Conservation (phyloP, 1,284 basidiomycete genomes). For the Cryptococcus jaspeensis region DNA sequence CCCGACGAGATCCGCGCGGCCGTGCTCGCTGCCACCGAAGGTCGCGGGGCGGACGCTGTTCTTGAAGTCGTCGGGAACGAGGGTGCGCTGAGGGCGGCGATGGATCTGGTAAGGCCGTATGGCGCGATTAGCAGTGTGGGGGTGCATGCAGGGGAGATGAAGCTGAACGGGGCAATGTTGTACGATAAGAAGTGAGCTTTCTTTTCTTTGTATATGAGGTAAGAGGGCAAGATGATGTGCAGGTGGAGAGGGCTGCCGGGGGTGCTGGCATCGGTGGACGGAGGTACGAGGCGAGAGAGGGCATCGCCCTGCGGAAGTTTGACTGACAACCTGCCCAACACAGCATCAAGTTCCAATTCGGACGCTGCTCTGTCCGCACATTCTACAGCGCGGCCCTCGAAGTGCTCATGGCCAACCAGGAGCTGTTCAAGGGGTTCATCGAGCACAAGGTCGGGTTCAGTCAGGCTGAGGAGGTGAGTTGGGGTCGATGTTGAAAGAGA, state of each 20-base stretch:
- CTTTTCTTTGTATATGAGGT: neutral
- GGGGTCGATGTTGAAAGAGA: neutral
- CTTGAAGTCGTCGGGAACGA: conserved; percentile 75
- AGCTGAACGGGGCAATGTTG: conserved; percentile 55
- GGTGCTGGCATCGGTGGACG: neutral
- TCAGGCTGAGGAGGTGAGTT: conserved; percentile 41
- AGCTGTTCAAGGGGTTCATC: conserved; percentile 45
- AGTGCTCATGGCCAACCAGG: conserved; percentile 55
- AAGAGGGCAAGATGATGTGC: neutral
- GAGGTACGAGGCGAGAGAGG: neutral
- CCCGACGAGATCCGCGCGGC: conserved; percentile 28
- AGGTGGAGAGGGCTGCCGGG: neutral
- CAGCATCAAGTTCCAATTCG: conserved; percentile 52
- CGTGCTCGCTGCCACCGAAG: conserved; percentile 37
- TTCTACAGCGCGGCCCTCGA: conserved; percentile 73
- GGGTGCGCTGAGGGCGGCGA: conserved; percentile 67
- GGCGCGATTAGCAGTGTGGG: conserved; percentile 78
- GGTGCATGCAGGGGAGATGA: conserved; percentile 52
- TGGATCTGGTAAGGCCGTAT: conserved; percentile 74
- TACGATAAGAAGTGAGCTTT: conserved; percentile 70
- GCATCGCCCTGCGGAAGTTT: neutral
- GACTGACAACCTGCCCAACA: neutral
- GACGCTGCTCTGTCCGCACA: conserved; percentile 78
- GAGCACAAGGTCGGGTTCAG: conserved; percentile 41
- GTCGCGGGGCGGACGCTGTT: conserved; percentile 52